Percentiles rank a stretch among this genome's conserved stretches.
These are phyloP conservation scores for Cyberlindnera sargentensis DNA, from an alignment of 805 yeast genomes.

Conservation along the genomic window DNA sequence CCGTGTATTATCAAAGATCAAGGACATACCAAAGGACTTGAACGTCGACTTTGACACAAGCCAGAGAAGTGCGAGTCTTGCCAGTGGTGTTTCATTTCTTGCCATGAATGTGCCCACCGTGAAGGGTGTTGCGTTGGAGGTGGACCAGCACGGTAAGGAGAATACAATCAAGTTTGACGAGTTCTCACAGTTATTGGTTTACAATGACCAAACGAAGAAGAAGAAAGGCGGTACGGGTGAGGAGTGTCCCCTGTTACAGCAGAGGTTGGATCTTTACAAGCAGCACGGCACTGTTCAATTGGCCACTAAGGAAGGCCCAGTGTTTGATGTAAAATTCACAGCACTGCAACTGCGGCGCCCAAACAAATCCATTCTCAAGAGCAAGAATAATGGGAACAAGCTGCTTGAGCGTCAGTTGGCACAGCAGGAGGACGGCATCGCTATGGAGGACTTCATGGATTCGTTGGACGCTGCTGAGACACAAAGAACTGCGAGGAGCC, in stretches of 20 bases:
- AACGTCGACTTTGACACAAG: neutral
- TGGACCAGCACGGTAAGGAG: neutral
- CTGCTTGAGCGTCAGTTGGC: neutral
- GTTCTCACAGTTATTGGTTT: slow-evolving; percentile 2
- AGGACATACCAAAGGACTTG: neutral
- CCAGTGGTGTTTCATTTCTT: neutral
- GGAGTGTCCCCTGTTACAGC: too few species aligned
- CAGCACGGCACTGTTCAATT: slow-evolving; percentile 3
- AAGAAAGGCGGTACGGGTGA: neutral
- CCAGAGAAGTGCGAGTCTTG: neutral
- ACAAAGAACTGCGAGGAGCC: neutral
- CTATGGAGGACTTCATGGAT: neutral
- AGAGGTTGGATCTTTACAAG: slow-evolving; percentile 1
- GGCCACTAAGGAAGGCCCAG: too few species aligned
- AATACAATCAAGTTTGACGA: slow-evolving; percentile 3
- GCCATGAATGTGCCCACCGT: neutral
- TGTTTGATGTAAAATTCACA: too few species aligned
- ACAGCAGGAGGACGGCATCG: neutral
- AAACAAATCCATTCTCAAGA: slow-evolving; percentile 4
- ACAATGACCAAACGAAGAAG: neutral
- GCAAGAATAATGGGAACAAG: neutral
- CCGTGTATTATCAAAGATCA: neutral
- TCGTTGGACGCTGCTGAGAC: neutral
- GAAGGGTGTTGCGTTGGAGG: neutral
- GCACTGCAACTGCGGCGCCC: too few species aligned